A percentile compares a stretch with the other conserved stretches of the same genome.
Conservation (phyloP, 306 rosid genomes). For the Rosa persica region DNA sequence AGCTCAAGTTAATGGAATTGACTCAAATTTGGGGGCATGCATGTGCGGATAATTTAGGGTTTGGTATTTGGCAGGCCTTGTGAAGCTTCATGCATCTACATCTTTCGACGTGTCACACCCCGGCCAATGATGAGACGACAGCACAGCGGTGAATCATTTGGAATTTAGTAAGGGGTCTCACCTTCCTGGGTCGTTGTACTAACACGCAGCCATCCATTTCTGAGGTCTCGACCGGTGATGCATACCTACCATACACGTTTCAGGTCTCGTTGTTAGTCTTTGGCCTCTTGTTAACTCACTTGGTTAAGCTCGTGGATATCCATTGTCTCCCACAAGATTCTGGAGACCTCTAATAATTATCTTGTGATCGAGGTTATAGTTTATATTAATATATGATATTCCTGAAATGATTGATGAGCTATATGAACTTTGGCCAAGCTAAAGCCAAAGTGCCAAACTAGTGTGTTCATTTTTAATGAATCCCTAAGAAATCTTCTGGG, state of each 20-base stretch:
- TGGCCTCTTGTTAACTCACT: neutral
- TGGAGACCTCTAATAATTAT: neutral
- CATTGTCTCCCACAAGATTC: neutral
- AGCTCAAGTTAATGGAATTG: neutral
- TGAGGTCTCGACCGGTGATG: neutral
- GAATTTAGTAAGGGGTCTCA: neutral
- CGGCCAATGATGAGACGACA: neutral
- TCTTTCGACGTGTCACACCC: neutral
- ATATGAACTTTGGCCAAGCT: neutral
- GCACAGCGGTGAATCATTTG: no score
- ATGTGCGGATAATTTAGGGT: no score
- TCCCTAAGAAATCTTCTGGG: neutral
- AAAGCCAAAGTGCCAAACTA: neutral
- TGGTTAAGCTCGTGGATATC: neutral
- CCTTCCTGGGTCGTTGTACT: neutral
- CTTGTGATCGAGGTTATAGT: neutral
- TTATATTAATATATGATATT: neutral
- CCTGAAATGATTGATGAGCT: neutral
- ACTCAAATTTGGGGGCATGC: neutral
- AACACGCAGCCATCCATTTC: neutral
- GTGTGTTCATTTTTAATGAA: neutral
- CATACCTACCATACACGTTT: conserved; percentile 10
- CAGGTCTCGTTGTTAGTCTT: neutral
- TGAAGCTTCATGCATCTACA: conserved; percentile 23
- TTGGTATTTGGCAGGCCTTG: neutral